Conservation (phyloP, 768 basidiomycete genomes). For the Serendipita sp. region DNA sequence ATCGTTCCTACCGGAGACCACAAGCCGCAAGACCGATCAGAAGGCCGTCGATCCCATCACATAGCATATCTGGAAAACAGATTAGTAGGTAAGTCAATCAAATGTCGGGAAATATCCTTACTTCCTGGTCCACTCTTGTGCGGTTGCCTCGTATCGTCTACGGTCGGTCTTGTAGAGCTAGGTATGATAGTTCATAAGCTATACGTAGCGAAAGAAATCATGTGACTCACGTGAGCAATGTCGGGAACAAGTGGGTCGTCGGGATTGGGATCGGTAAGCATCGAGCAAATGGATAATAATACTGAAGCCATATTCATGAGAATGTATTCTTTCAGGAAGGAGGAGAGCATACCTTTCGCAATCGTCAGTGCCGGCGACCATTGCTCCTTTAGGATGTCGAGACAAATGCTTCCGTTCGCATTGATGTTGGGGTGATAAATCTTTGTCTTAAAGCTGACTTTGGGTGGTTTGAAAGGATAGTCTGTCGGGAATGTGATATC, state of each 20-base stretch:
- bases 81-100: background rate
- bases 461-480: slow-evolving; percentile 99
- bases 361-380: slow-evolving; percentile 99
- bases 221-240: slow-evolving; percentile 58
- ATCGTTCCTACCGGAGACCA: background rate
- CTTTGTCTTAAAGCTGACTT: slow-evolving; percentile 99
- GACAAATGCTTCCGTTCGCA: slow-evolving; percentile 95
- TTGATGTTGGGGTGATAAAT: slow-evolving; percentile 99
- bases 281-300: slow-evolving; percentile 93
- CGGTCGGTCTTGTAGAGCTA: slow-evolving; percentile 96
- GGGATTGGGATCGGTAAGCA: slow-evolving; percentile 98
- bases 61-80: slow-evolving; percentile 29
- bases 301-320: slow-evolving; percentile 31
- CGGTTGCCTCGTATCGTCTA: slow-evolving; percentile 90
- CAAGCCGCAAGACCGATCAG: background rate
- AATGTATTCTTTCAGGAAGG: background rate
- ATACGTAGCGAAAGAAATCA: background rate
- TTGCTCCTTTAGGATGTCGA: slow-evolving; percentile 96
- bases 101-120: slow-evolving; percentile 25
- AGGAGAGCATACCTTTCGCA: slow-evolving; percentile 63
- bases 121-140: slow-evolving; percentile 99
- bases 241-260: slow-evolving; percentile 98
- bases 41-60: slow-evolving; percentile 17
- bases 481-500: slow-evolving; percentile 89
- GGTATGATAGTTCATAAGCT: background rate